These are phyloP conservation scores for Penicillium brasilianum DNA, from an alignment of 2,329 filamentous ascomycete genomes.

Conservation along the genomic window DNA sequence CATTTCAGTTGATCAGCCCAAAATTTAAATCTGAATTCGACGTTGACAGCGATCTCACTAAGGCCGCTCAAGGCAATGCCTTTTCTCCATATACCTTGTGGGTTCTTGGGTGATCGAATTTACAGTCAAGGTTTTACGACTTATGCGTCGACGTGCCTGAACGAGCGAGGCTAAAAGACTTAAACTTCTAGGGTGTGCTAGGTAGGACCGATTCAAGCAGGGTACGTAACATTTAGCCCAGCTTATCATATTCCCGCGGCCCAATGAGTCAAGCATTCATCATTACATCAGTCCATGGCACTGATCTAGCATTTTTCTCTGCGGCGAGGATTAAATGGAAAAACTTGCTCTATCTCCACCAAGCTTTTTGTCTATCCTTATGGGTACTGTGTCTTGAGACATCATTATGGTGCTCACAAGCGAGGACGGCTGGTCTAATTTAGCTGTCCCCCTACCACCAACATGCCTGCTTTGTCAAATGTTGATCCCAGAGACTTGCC, in stretches of 20 bases:
- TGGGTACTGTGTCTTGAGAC: background rate
- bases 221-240: background rate
- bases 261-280: conserved; percentile 2
- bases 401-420: background rate
- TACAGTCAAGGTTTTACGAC: background rate
- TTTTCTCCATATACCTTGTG: background rate
- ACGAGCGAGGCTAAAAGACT: background rate
- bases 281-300: conserved; percentile 3
- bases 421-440: background rate
- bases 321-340: background rate
- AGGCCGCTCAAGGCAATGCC: background rate
- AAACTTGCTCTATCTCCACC: background rate
- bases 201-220: no score
- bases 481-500: background rate
- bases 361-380: background rate
- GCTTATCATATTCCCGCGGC: background rate
- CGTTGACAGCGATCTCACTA: background rate
- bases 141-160: background rate
- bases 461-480: conserved; percentile 14
- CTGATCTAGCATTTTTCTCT: background rate
- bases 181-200: background rate
- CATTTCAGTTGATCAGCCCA: background rate
- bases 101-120: background rate
- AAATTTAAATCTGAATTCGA: no score
- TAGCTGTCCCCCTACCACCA: background rate